Conservation (phyloP, 2,329 filamentous ascomycete genomes). For the Aplosporella prunicola region DNA sequence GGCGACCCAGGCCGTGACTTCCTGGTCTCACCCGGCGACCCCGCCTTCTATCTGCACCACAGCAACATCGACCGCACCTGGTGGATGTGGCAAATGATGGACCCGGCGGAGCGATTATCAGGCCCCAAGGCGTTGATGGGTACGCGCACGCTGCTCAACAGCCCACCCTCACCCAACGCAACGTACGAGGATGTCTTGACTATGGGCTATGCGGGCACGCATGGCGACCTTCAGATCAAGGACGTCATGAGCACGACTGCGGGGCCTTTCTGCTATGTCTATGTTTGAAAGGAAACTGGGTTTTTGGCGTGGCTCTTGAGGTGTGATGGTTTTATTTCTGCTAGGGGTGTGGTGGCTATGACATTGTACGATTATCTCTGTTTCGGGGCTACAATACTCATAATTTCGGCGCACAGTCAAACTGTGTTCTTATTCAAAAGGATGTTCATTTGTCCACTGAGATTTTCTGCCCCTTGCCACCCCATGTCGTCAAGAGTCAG, state of each 20-base stretch:
- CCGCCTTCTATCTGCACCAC: constrained; percentile 33
- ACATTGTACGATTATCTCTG: too few species aligned
- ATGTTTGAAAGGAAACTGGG: constrained; percentile 18
- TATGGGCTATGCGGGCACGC: constrained; percentile 26
- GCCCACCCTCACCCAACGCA: constrained; percentile 36
- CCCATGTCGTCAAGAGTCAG: too few species aligned
- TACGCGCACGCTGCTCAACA: constrained; percentile 32
- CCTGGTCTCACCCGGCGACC: constrained; percentile 37
- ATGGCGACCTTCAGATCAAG: constrained; percentile 15
- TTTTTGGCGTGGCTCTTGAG: too few species aligned
- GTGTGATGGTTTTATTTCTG: too few species aligned
- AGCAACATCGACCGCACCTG: constrained; percentile 39
- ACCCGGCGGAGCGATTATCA: constrained; percentile 25
- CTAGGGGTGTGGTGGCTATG: too few species aligned
- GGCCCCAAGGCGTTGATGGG: constrained; percentile 29
- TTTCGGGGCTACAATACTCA: too few species aligned
- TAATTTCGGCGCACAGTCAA: too few species aligned
- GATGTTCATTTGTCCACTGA: too few species aligned
- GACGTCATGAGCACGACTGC: constrained; percentile 33
- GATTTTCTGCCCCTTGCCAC: too few species aligned
- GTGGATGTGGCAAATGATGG: constrained; percentile 43
- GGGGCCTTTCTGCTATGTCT: constrained; percentile 40
- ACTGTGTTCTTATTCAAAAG: too few species aligned
- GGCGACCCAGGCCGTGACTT: constrained; percentile 38
- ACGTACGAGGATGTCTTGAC: constrained; percentile 35